phyloP scores from a whole-genome alignment of 495 filamentous ascomycete species.

The Penicillium paxilli region DNA sequence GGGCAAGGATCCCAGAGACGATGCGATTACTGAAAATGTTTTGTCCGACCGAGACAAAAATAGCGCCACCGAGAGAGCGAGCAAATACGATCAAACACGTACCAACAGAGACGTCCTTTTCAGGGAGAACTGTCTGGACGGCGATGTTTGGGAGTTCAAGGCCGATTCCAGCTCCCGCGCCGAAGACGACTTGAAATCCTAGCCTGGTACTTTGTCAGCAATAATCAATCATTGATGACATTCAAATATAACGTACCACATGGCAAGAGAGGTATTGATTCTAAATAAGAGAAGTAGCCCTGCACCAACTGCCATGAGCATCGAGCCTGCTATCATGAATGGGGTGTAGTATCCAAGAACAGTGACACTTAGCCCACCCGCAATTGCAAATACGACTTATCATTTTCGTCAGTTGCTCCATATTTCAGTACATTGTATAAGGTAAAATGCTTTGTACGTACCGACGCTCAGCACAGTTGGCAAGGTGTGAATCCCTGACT shows the following conservation, averaged over 20 bases:
- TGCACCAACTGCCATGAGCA: slow-evolving; percentile 29
- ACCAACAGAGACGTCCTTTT: slow-evolving; percentile 36
- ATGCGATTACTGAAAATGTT: slow-evolving; percentile 33
- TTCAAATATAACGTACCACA: slow-evolving; percentile 32
- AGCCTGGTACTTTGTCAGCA: no score
- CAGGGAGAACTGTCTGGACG: slow-evolving; percentile 38
- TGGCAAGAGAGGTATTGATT: slow-evolving; percentile 16
- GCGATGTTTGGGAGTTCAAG: slow-evolving; percentile 35
- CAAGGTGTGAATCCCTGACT: no score
- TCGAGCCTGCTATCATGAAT: slow-evolving; percentile 26
- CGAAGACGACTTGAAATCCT: slow-evolving; percentile 28
- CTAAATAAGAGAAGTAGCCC: slow-evolving; percentile 32
- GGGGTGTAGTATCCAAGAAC: slow-evolving; percentile 42
- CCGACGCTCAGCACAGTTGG: no score
- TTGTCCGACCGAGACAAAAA: slow-evolving; percentile 38
- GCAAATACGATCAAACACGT: slow-evolving; percentile 39
- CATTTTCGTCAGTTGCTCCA: no score
- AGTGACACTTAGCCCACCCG: slow-evolving; percentile 16
- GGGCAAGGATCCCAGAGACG: neutral
- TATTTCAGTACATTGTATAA: no score
- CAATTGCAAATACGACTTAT: slow-evolving; percentile 19
- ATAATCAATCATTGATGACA: no score
- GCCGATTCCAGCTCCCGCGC: slow-evolving; percentile 37
- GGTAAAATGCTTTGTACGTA: no score
- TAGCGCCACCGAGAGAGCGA: slow-evolving; percentile 39